A percentile compares a stretch with the other conserved stretches of the same genome.
These are phyloP conservation scores for Tuctoria greenei DNA, from an alignment of 176 grass and related monocot species.

Conservation along the genomic window DNA sequence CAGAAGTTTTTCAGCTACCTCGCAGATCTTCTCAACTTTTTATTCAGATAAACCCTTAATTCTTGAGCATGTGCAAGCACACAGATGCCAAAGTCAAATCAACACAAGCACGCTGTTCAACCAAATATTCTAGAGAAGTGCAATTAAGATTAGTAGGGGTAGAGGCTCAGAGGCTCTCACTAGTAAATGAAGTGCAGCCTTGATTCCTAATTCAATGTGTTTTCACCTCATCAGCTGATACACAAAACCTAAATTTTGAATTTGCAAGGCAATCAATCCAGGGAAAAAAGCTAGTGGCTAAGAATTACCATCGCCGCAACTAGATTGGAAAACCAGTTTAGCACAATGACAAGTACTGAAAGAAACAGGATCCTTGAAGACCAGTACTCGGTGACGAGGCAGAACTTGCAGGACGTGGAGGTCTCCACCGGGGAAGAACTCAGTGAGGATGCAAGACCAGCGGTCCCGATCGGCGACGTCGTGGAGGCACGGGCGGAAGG, in stretches of 20 bases:
- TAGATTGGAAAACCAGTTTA: not conserved
- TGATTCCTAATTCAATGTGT: not conserved
- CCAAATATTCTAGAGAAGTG: not conserved
- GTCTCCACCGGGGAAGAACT: constrained; percentile 99
- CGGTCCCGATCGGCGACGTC: constrained; percentile 75
- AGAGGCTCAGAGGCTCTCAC: not conserved
- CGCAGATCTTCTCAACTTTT: constrained; percentile 87
- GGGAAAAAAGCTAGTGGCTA: not conserved
- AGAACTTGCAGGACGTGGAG: constrained; percentile 95
- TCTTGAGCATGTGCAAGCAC: constrained; percentile 23
- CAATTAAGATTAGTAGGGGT: constrained; percentile 6
- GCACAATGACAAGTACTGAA: not conserved
- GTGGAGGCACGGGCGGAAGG: constrained; percentile 77
- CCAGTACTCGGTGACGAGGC: too few species aligned
- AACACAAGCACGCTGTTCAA: not conserved
- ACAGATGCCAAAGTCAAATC: not conserved
- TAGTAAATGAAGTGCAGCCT: not conserved
- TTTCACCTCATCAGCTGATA: constrained; percentile 10
- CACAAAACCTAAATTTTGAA: not conserved
- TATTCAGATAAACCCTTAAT: constrained; percentile 94
- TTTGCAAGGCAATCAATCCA: not conserved
- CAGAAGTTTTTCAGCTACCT: constrained; percentile 85
- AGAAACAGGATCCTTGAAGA: too few species aligned
- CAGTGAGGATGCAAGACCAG: constrained; percentile 94
- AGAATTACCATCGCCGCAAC: not conserved